Conservation (phyloP, 2,329 filamentous ascomycete genomes). For the Fusarium sp. region DNA sequence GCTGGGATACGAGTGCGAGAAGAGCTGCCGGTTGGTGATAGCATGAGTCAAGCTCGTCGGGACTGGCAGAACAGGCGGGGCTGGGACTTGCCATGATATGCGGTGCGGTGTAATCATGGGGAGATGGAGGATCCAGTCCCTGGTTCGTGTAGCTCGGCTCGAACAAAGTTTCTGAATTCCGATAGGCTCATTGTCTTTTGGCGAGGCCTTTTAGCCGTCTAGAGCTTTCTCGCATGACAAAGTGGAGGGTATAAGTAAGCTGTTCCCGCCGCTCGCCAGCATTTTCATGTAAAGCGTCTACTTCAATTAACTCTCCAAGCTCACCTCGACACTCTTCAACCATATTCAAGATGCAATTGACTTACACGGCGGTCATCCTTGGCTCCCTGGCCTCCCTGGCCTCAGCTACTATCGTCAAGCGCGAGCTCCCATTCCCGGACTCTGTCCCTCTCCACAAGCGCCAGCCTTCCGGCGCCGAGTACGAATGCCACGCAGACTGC, state of each 20-base stretch:
- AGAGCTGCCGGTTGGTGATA: not conserved
- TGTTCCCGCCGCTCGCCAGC: not conserved
- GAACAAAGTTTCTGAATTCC: not conserved
- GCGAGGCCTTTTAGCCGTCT: not conserved
- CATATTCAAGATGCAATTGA: constrained; percentile 44
- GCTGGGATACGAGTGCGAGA: not conserved
- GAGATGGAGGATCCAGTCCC: not conserved
- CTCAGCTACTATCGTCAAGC: constrained; percentile 20
- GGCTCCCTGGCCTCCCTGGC: constrained; percentile 44
- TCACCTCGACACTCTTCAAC: not conserved
- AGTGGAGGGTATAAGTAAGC: constrained; percentile 38
- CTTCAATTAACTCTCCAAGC: not conserved
- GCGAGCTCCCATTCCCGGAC: constrained; percentile 44
- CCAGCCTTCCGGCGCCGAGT: constrained; percentile 52
- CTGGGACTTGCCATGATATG: not conserved
- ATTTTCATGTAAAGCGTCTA: not conserved
- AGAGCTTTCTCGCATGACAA: not conserved
- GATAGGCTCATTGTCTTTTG: not conserved
- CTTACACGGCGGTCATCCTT: constrained; percentile 40
- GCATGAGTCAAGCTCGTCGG: not conserved
- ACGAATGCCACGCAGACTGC: constrained; percentile 62
- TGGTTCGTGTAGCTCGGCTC: not conserved
- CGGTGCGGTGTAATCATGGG: not conserved
- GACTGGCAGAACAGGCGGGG: not conserved
- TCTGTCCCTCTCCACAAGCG: constrained; percentile 52